Evolutionary conservation across 140 eudicot genomes (phyloP).

Genomic region (Flaveria floridana): DNA sequence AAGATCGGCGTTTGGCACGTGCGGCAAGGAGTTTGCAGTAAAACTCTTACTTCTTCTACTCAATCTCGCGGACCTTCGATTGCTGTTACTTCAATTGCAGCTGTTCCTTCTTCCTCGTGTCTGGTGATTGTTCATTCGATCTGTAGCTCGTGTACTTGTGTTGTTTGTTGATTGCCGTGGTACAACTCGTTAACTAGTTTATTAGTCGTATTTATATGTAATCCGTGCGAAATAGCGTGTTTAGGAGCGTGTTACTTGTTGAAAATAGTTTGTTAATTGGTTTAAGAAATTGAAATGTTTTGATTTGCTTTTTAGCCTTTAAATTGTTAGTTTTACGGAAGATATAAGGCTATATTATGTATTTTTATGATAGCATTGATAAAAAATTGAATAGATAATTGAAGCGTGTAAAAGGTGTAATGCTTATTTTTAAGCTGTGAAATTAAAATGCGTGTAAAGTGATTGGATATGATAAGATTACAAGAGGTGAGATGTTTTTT

Average conservation of each 20-base stretch:
- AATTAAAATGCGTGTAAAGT: background rate
- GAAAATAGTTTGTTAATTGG: background rate
- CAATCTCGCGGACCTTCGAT: conserved; percentile 67
- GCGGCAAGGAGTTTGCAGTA: conserved; percentile 72
- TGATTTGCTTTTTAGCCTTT: background rate
- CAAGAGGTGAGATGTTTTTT: conserved; percentile 10
- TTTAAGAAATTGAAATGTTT: conserved; percentile 2
- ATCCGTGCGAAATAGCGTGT: background rate
- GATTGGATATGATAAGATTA: conserved; percentile 8
- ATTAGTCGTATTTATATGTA: background rate
- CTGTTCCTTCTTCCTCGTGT: conserved; percentile 60
- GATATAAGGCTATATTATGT: background rate
- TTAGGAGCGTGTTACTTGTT: background rate
- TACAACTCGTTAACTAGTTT: background rate
- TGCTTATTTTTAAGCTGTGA: background rate
- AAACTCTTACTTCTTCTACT: conserved; percentile 58
- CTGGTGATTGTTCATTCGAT: conserved; percentile 42
- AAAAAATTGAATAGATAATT: background rate
- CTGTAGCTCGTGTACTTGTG: conserved; percentile 9
- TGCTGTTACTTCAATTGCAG: conserved; percentile 71
- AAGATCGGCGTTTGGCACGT: conserved; percentile 86
- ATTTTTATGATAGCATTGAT: background rate
- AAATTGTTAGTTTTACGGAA: conserved; percentile 1
- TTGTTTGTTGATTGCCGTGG: background rate
- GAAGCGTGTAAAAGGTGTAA: background rate